Base-by-base conservation (phyloP, 169 alveolate species). In the Eimeria sp. region DNA sequence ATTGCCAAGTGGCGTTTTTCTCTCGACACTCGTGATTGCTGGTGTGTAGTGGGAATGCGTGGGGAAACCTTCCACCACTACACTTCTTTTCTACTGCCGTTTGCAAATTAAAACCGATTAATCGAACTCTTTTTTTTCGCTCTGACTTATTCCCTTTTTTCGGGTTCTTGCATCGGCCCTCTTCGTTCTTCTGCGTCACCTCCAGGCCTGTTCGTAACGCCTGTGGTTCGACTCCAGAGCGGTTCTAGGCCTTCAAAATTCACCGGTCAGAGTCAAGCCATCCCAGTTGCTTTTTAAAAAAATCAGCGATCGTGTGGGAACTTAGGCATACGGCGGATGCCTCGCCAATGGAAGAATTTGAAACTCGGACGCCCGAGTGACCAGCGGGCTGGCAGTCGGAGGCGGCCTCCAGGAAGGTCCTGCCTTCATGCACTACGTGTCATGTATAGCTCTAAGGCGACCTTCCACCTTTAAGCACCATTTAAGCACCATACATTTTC, bases 301-400 rank as follows among this genome's bases (percentile, higher is more conserved):
- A 71, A 6, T 2, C 37, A 68, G 0, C n/a, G 46, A 30, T 27
- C 33, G 14, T 71, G 80, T 71, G 80, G 54, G 80, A 40, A 33
- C 0, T 11, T 18, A 33, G 33, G 20, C 80, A 27, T 54, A 14
- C 54, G 6, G n/a, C 80, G 80, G 27, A 37, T 71, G 54, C 80
- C n/a, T 33, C 52, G n/a, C 14, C 80, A 33, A 14, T 54, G 37
- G 74, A 27, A 71, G 80, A 1, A 71, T 3, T 33, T 71, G 46
- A 52, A 71, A 37, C 80, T 10, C 27, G 54, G 80, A 30, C 80
- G 52, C n/a, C 54, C 9, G 76, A 16, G 80, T 71, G 80, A 71
- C 80, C 80, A 71, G 80, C 80, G 80, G 52, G 80, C 80, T 52
- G 52, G 54, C 52, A 10, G 80, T 71, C 80, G 80, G 80, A 71